Evolutionary conservation across 139 green algal genomes (phyloP), one percentile per base, ranked within the genome.

Genomic region (Micractinium conductrix): DNA sequence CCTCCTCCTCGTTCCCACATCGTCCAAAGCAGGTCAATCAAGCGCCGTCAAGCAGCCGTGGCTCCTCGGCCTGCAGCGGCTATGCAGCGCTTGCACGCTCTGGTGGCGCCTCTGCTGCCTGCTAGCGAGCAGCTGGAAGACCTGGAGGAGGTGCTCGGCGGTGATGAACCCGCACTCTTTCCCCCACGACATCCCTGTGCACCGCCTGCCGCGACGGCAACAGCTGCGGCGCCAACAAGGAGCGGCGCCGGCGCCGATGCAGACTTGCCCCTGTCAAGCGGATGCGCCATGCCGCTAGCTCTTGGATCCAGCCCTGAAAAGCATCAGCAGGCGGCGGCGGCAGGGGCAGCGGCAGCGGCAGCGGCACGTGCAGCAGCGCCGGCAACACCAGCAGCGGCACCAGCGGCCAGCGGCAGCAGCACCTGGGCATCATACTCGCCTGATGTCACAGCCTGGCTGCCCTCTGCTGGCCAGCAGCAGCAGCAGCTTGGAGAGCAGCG

Each of bases 111-210:
- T 37, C 58, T 4, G n/a, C n/a, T n/a, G n/a, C n/a, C n/a, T n/a
- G n/a, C n/a, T n/a, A n/a, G n/a, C 14, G 79, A 80, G 35, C 53
- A 75, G 28, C 69, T 86, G 4, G 81, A 86, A 0, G 81, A 86
- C 17, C 33, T 86, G 22, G 81, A 80, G 3, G 58, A 26, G 28
- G 38, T 86, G 2, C n/a, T 86, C n/a, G n/a, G n/a, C n/a, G n/a
- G n/a, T n/a, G n/a, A n/a, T n/a, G n/a, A n/a, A n/a, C n/a, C n/a
- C n/a, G n/a, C n/a, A n/a, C n/a, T n/a, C n/a, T n/a, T n/a, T n/a
- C n/a, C n/a, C n/a, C n/a, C n/a, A n/a, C n/a, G n/a, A n/a, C n/a
- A n/a, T n/a, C n/a, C n/a, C n/a, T n/a, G n/a, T n/a, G n/a, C n/a
- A n/a, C n/a, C n/a, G n/a, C n/a, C n/a, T n/a, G n/a, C n/a, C n/a